A percentile compares a stretch with the other conserved stretches of the same genome.
phyloP scores from a whole-genome alignment of 1,284 basidiomycete species.

The Moesziomyces antarcticus region DNA sequence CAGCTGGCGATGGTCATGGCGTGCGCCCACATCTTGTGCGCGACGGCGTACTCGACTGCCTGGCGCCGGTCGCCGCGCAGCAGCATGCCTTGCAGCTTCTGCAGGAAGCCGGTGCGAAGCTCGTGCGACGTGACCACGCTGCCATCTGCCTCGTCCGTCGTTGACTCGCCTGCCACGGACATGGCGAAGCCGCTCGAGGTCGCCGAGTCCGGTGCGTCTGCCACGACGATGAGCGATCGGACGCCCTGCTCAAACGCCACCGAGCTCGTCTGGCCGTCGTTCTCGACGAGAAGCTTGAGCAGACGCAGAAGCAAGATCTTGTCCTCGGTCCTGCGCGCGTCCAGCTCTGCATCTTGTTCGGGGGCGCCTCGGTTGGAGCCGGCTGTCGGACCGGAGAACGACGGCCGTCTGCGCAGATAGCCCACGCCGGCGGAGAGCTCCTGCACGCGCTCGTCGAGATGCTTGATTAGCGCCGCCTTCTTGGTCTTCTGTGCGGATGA shows the following conservation, averaged over 20 bases:
- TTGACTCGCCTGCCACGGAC: not conserved
- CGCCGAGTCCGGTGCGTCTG: slow-evolving; percentile 24
- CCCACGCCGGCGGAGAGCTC: slow-evolving; percentile 60
- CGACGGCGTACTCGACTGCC: slow-evolving; percentile 88
- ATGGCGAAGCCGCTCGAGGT: slow-evolving; percentile 8
- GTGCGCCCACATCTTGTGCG: slow-evolving; percentile 92
- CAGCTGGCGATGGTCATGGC: slow-evolving; percentile 94
- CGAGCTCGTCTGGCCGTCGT: slow-evolving; percentile 57
- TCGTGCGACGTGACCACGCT: slow-evolving; percentile 54
- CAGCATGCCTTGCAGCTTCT: slow-evolving; percentile 59
- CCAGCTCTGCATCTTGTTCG: slow-evolving; percentile 35
- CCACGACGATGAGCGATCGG: slow-evolving; percentile 31
- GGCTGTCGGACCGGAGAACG: slow-evolving; percentile 23
- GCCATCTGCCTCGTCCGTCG: slow-evolving; percentile 11
- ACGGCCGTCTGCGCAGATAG: slow-evolving; percentile 56
- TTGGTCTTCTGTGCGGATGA: slow-evolving; percentile 50
- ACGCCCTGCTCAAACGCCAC: slow-evolving; percentile 48
- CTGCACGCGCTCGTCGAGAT: slow-evolving; percentile 57
- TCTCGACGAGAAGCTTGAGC: slow-evolving; percentile 59
- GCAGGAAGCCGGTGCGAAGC: slow-evolving; percentile 53
- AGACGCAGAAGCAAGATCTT: slow-evolving; percentile 59
- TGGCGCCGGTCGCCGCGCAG: slow-evolving; percentile 80
- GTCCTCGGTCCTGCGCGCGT: slow-evolving; percentile 59
- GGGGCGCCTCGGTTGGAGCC: slow-evolving; percentile 12
- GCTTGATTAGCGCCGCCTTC: slow-evolving; percentile 56